These are phyloP conservation scores for Nigrospora oryzae DNA, from an alignment of 2,329 filamentous ascomycete species.

Conservation along the genomic window DNA sequence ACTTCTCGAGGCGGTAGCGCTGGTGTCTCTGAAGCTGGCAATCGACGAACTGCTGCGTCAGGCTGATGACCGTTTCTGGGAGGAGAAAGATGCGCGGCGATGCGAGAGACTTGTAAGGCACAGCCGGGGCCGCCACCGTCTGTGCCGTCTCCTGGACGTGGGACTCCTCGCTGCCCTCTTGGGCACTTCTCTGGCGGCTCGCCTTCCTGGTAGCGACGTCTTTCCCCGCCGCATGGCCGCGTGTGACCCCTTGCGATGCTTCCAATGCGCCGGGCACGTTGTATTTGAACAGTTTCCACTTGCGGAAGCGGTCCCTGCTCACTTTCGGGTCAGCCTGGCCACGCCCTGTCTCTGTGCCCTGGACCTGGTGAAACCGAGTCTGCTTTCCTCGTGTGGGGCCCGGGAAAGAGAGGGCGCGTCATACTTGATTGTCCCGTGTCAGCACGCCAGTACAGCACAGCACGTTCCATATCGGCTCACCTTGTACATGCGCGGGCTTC, in stretches of 20 bases:
- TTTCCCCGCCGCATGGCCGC: too few relatives aligned
- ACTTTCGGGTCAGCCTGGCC: background rate
- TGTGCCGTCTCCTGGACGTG: background rate
- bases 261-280: background rate
- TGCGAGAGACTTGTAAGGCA: background rate
- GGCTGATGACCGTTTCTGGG: background rate
- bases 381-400: too few relatives aligned
- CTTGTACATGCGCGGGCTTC: constrained; percentile 2
- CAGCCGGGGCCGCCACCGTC: background rate
- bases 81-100: background rate
- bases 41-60: background rate
- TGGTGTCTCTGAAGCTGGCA: background rate
- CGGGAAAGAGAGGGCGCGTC: background rate
- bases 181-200: background rate
- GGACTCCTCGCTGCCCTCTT: background rate
- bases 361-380: too few relatives aligned
- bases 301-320: background rate
- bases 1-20: background rate
- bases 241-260: background rate
- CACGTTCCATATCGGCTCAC: background rate
- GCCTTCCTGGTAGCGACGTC: too few relatives aligned
- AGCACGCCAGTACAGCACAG: background rate
- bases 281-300: background rate
- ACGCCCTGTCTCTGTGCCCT: too few relatives aligned
- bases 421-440: background rate